Evolutionary conservation across 306 rosid species (phyloP), one percentile per base, ranked within the genome.

Genomic region (Vigna trinervia): DNA sequence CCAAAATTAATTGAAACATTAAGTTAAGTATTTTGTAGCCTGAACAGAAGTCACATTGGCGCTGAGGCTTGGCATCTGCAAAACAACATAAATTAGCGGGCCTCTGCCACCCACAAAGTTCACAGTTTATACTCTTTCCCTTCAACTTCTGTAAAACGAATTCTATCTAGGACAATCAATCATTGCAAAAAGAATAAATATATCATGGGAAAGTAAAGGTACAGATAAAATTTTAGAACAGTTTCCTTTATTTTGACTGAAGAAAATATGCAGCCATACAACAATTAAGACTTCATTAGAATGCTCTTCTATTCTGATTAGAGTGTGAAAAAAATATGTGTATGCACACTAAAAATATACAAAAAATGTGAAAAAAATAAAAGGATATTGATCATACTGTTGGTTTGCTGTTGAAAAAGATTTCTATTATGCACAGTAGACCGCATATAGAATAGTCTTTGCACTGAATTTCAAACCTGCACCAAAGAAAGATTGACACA

Each of bases 101-200:
- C 61, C 30, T 51, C 73, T 61, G 64, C 46, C 65, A 63, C 73
- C 79, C 53, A 64, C 71, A 58, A 51, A 63, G 57, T 74, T 79
- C 56, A 50, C 47, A 47, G 68, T 46, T 78, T 48, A 57, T 52
- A 76, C 64, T 32, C 30, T 34, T 51, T 30, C 34, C 48, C 73
- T 65, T 82, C 79, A 74, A 81, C 67, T 85, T 85, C 82, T 73
- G 85, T 84, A 80, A 77, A 71, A 79, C 50, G 68, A 80, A 61
- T 53, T 51, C 47, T 38, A 64, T 70, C 61, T 69, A 74, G 34
- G 66, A 60, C 41, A 65, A 32, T 87, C 69, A 71, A 47, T 47
- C 80, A 59, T 53, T 59, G 39, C 64, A 47, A 74, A 59, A 32
- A 59, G 14, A 71, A 59, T 19, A 63, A 5, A 48, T 8, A 39